These are phyloP conservation scores for Coemansia sp. DNA, from an alignment of 192 early-diverging fungal genomes.

Conservation along the genomic window DNA sequence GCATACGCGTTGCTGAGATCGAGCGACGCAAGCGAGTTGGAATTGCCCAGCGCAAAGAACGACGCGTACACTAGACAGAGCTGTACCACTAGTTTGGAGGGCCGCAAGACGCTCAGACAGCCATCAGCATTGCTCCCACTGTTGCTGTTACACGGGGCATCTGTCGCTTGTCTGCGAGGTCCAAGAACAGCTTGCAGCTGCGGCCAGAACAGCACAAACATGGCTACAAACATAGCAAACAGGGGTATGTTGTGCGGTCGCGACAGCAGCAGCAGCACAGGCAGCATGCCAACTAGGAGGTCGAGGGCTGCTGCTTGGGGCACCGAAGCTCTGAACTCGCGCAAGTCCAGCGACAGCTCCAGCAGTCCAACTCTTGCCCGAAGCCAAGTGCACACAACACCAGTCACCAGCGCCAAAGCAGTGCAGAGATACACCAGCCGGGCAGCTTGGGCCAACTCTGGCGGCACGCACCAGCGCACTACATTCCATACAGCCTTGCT, in stretches of 20 bases:
- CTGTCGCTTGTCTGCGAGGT: background rate
- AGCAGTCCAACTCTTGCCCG: background rate
- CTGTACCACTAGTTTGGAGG: slow-evolving; percentile 37
- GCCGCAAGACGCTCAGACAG: slow-evolving; percentile 6
- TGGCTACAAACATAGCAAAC: slow-evolving; percentile 56
- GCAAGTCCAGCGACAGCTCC: background rate
- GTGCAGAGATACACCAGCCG: slow-evolving; percentile 18
- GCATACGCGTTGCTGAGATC: slow-evolving; percentile 75
- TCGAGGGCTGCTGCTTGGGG: slow-evolving; percentile 17
- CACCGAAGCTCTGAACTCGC: slow-evolving; percentile 1
- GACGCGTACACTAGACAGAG: slow-evolving; percentile 54
- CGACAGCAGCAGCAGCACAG: slow-evolving; percentile 62
- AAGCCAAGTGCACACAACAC: background rate
- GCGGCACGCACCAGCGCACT: slow-evolving; percentile 14
- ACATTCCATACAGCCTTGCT: background rate
- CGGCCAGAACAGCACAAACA: slow-evolving; percentile 49
- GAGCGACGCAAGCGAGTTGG: slow-evolving; percentile 75
- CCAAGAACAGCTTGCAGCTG: slow-evolving; percentile 3
- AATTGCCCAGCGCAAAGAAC: slow-evolving; percentile 70
- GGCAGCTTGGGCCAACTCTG: slow-evolving; percentile 22
- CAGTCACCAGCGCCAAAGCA: background rate
- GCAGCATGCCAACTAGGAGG: slow-evolving; percentile 50
- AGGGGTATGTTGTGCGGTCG: slow-evolving; percentile 61
- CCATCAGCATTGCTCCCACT: background rate
- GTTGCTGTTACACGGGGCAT: background rate